Conservation (phyloP, 2,329 filamentous ascomycete genomes). For the Chrysosporium keratinophilum region DNA sequence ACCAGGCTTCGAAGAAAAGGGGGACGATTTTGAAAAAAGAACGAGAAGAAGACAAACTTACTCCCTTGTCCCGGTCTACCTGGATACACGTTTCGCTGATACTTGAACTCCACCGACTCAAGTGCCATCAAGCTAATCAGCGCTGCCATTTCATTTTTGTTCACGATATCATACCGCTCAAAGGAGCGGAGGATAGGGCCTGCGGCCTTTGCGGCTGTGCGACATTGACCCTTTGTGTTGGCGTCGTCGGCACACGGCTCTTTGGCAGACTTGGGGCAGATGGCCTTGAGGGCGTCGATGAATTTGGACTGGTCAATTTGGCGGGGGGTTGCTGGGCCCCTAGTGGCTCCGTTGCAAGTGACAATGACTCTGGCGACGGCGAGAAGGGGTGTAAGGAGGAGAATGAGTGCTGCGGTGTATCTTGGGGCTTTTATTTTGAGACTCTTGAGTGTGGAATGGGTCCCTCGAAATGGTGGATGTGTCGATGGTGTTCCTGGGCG, state of each 20-base stretch:
- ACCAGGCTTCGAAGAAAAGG: background rate
- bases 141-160: conserved; percentile 54
- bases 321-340: background rate
- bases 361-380: background rate
- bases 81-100: conserved; percentile 56
- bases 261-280: conserved; percentile 46
- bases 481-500: too few species aligned
- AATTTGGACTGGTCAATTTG: background rate
- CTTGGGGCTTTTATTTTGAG: conserved; percentile 1
- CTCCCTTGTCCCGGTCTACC: conserved; percentile 43
- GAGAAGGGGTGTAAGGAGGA: background rate
- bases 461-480: too few species aligned
- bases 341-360: background rate
- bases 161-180: conserved; percentile 45
- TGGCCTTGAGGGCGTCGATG: conserved; percentile 21
- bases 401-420: background rate
- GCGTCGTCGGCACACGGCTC: conserved; percentile 40
- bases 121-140: conserved; percentile 60
- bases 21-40: too few species aligned
- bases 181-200: conserved; percentile 49
- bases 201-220: conserved; percentile 53
- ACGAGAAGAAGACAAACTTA: conserved; percentile 8
- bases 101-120: conserved; percentile 60
- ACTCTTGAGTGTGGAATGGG: too few species aligned
- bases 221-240: conserved; percentile 48